Evolutionary conservation across 2,329 filamentous ascomycete genomes (phyloP), one percentile per base, ranked within the genome.

Genomic region (Stachybotrys chartarum): DNA sequence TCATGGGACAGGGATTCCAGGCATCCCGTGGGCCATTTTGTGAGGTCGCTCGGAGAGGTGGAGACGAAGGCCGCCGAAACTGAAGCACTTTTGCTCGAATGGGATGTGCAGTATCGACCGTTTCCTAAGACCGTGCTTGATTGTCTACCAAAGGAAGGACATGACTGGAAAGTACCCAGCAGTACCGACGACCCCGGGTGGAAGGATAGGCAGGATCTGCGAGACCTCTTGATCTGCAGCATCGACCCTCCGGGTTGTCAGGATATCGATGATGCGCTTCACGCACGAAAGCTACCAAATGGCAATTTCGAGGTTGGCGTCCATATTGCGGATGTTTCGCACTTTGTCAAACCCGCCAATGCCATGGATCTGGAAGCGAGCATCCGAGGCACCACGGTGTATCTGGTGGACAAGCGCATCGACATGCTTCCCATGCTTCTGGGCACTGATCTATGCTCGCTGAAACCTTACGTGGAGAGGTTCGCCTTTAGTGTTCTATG

Each of bases 41-140:
- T 99, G 51, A 88, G 94, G 57, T 94, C 91, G 30, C 76, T 99
- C 8, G 94, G 94, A 60, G 92, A 96, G 70, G 75, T 99, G 50
- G 94, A 99, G 72, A 96, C 90, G 6, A 97, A 99, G 71, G 91
- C 89, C n/a, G 94, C 94, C 7, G 94, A 97, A 75, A 99, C 94
- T 0, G 94, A 99, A 70, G 94, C 94, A 18, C 76, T 99, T 49
- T 78, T 99, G 11, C 79, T 99, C 31, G 94, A 99, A 70, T 96
- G 92, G 74, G 94, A 99, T 67, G 94, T 99, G 3, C 94, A 99
- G 70, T 99, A 99, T 72, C 85, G 93, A 55, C 94, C 94, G 1
- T 99, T 99, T 70, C 92, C 94, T 6, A 96, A 96, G 73, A 90
- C 91, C 0, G 93, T 99, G 5, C 75, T 99, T 54, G 92, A 99